These are phyloP conservation scores for Fagopyrum homotropicum DNA, from an alignment of 148 eudicot genomes.

Conservation along the genomic window DNA sequence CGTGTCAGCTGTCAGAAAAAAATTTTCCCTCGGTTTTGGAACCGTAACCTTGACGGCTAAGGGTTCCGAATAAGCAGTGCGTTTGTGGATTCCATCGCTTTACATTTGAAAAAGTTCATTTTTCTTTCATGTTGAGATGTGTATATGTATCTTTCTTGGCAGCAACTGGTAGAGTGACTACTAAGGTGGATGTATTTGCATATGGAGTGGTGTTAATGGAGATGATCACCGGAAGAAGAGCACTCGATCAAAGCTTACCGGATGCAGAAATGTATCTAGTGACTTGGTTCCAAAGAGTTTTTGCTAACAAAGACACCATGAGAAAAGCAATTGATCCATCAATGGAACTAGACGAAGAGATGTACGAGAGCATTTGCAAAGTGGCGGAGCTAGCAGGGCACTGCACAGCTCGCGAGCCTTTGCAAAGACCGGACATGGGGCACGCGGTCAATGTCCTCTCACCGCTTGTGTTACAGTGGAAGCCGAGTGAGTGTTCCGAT, in stretches of 20 bases:
- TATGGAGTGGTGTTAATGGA: constrained; percentile 64
- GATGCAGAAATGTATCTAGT: constrained; percentile 44
- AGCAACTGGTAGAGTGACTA: constrained; percentile 62
- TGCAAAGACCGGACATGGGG: constrained; percentile 59
- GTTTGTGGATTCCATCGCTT: too few relatives aligned
- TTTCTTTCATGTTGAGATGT: not conserved
- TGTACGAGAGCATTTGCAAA: constrained; percentile 33
- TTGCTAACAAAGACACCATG: constrained; percentile 35
- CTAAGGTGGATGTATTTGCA: constrained; percentile 53
- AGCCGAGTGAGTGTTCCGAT: constrained; percentile 20
- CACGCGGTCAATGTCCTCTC: constrained; percentile 44
- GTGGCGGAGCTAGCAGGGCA: constrained; percentile 61
- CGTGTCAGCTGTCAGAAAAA: too few relatives aligned
- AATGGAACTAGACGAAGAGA: constrained; percentile 35
- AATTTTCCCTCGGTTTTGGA: too few relatives aligned
- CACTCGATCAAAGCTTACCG: constrained; percentile 47
- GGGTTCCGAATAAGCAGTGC: too few relatives aligned
- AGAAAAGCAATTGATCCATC: constrained; percentile 35
- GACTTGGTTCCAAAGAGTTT: constrained; percentile 44
- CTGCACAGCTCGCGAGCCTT: constrained; percentile 55
- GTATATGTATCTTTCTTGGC: not conserved
- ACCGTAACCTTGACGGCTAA: too few relatives aligned
- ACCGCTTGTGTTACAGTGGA: constrained; percentile 56
- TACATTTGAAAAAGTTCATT: too few relatives aligned
- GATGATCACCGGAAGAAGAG: constrained; percentile 51